phyloP scores from a whole-genome alignment of 805 yeast species.

The Kockiozyma suomiensis region DNA sequence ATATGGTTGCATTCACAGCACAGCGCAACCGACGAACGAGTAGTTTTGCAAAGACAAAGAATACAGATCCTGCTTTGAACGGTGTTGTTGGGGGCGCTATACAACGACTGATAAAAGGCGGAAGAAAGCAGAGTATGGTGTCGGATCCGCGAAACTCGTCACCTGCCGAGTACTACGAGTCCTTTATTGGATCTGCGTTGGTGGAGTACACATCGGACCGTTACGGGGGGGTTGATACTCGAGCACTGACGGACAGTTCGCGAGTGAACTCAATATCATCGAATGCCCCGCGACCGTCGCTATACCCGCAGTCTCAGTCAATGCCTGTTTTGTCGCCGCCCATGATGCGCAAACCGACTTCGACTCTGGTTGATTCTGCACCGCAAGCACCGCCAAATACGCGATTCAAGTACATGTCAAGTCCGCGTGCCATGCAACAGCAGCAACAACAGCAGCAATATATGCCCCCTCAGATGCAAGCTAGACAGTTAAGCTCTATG shows the following conservation, averaged over 20 bases:
- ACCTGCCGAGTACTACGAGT: slow-evolving; percentile 23
- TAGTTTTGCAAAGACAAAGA: slow-evolving; percentile 1
- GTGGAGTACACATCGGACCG: slow-evolving; percentile 30
- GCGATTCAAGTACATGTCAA: slow-evolving; percentile 9
- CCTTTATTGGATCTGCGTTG: slow-evolving; percentile 27
- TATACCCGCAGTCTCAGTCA: slow-evolving; percentile 10
- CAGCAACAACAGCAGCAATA: slow-evolving; percentile 12
- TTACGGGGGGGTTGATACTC: slow-evolving; percentile 26
- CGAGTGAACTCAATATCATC: slow-evolving; percentile 31
- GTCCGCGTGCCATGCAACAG: not conserved
- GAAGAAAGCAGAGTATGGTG: slow-evolving; percentile 13
- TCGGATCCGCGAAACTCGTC: not conserved
- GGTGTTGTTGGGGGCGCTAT: slow-evolving; percentile 5
- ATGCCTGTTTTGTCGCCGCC: slow-evolving; percentile 7
- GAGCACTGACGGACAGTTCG: slow-evolving; percentile 29
- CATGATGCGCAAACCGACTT: slow-evolving; percentile 1
- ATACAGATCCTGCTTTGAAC: not conserved
- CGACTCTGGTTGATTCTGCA: not conserved
- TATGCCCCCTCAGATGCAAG: slow-evolving; percentile 11
- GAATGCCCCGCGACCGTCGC: slow-evolving; percentile 21
- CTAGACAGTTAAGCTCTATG: slow-evolving; percentile 19
- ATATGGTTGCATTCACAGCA: slow-evolving; percentile 29
- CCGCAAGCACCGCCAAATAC: slow-evolving; percentile 6
- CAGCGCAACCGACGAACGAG: slow-evolving; percentile 26
- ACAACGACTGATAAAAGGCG: not conserved